These are phyloP conservation scores for Pseudogymnoascus sp. DNA, from an alignment of 2,329 filamentous ascomycete species.

Conservation along the genomic window DNA sequence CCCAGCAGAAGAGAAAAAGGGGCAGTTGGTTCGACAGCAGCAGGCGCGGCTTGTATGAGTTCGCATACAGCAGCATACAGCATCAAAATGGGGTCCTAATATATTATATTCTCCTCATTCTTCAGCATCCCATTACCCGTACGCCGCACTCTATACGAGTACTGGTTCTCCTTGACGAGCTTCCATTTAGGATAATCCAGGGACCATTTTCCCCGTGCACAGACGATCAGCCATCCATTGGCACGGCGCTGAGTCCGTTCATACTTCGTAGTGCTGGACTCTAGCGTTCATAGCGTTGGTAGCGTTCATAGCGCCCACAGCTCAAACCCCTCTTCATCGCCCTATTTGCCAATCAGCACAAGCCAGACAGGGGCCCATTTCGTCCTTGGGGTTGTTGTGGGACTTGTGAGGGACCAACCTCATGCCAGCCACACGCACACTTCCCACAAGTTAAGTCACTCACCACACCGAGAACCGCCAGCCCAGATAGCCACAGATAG, in stretches of 20 bases:
- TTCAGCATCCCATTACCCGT: neutral
- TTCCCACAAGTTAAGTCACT: neutral
- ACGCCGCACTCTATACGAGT: too few species aligned
- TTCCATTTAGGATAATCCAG: constrained; percentile 3
- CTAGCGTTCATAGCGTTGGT: neutral
- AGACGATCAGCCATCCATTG: neutral
- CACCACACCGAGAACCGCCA: neutral
- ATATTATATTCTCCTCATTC: neutral
- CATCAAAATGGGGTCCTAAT: neutral
- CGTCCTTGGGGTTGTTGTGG: neutral
- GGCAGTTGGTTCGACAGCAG: neutral
- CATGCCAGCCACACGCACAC: constrained; percentile 1
- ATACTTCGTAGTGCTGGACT: neutral
- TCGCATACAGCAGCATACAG: neutral
- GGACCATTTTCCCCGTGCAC: neutral
- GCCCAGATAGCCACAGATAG: neutral
- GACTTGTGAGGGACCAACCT: neutral
- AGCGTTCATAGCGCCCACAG: neutral
- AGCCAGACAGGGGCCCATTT: neutral
- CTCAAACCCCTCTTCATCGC: neutral
- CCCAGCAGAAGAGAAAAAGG: neutral
- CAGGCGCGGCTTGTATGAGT: neutral
- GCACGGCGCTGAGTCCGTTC: neutral
- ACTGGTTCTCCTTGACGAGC: neutral
- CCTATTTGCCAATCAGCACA: neutral